These are phyloP conservation scores for Conoideocrella luteorostrata DNA, from an alignment of 2,329 filamentous ascomycete species.

Conservation along the genomic window DNA sequence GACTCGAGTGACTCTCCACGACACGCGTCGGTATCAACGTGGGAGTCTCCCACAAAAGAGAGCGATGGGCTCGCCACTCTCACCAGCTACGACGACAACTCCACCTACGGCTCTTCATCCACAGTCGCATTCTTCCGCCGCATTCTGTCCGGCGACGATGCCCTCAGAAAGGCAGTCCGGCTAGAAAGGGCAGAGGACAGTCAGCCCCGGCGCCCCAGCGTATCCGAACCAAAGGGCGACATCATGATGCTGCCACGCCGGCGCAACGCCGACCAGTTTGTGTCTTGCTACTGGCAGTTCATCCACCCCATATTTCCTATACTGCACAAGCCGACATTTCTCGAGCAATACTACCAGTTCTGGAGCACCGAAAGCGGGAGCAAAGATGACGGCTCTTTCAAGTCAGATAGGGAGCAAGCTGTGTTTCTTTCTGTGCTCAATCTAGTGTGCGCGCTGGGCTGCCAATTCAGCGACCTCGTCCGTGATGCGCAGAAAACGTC, in stretches of 20 bases:
- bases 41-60: conserved; percentile 3
- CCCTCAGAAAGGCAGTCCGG: background rate
- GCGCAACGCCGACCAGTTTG: background rate
- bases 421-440: conserved; percentile 6
- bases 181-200: background rate
- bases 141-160: conserved; percentile 1
- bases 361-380: background rate
- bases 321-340: conserved; percentile 3
- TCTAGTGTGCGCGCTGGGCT: conserved; percentile 3
- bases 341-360: background rate
- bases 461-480: conserved; percentile 4
- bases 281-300: conserved; percentile 7
- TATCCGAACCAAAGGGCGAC: background rate
- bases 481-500: conserved; percentile 4
- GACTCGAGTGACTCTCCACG: background rate
- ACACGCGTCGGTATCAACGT: background rate
- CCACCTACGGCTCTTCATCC: conserved; percentile 6
- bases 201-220: background rate
- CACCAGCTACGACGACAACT: conserved; percentile 5
- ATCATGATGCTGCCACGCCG: background rate
- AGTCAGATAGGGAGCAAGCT: background rate
- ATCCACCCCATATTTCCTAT: conserved; percentile 5
- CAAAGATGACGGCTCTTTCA: background rate
- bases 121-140: conserved; percentile 6
- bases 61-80: conserved; percentile 7